Percentiles rank a stretch among this genome's conserved stretches.
phyloP scores from a whole-genome alignment of 345 rosid species.

The Anacardium occidentale region DNA sequence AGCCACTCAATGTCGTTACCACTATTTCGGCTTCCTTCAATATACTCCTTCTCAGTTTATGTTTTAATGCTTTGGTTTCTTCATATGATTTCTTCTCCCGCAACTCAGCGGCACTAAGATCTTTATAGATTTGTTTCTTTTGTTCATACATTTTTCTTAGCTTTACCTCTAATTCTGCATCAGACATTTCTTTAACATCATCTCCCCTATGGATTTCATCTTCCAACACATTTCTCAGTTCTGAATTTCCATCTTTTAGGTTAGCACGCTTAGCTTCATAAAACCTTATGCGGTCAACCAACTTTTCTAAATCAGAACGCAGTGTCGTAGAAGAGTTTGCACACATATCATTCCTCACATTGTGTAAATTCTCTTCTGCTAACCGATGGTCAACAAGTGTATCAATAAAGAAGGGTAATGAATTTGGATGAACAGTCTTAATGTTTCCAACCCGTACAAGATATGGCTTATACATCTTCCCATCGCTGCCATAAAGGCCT shows the following conservation, averaged over 20 bases:
- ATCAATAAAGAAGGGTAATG: slow-evolving; percentile 81
- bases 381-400: slow-evolving; percentile 89
- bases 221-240: slow-evolving; percentile 39
- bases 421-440: slow-evolving; percentile 80
- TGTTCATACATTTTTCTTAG: slow-evolving; percentile 74
- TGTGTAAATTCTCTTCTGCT: slow-evolving; percentile 58
- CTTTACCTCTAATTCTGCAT: slow-evolving; percentile 59
- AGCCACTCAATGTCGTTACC: slow-evolving; percentile 91
- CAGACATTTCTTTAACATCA: slow-evolving; percentile 59
- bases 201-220: slow-evolving; percentile 42
- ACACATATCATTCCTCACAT: slow-evolving; percentile 41
- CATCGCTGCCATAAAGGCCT: slow-evolving; percentile 86
- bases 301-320: slow-evolving; percentile 75
- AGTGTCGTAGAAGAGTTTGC: slow-evolving; percentile 49
- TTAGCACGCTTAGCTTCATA: slow-evolving; percentile 92
- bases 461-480: slow-evolving; percentile 84
- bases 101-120: slow-evolving; percentile 78
- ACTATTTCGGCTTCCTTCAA: slow-evolving; percentile 95
- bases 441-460: slow-evolving; percentile 96
- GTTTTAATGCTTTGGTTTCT: slow-evolving; percentile 62
- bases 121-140: slow-evolving; percentile 78
- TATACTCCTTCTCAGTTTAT: slow-evolving; percentile 76
- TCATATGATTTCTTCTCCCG: slow-evolving; percentile 71
- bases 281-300: slow-evolving; percentile 69
- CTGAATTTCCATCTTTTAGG: slow-evolving; percentile 56